Conservation (phyloP, 306 rosid genomes). For the Trichosanthes truncata region DNA sequence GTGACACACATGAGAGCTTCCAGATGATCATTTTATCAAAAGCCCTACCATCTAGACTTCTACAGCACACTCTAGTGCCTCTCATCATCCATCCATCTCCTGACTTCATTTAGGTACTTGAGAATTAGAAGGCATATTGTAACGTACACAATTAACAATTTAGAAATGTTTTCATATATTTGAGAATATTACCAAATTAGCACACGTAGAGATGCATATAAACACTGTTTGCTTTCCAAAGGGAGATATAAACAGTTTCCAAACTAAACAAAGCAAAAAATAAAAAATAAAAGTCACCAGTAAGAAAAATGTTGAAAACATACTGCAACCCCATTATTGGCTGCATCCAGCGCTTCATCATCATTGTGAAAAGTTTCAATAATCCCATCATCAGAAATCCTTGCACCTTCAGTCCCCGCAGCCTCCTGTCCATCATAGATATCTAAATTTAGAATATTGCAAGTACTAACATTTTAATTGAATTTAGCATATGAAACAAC, state of each 20-base stretch:
- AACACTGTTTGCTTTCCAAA: not conserved
- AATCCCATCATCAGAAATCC: constrained; percentile 53
- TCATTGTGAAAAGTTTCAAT: constrained; percentile 66
- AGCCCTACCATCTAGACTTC: not conserved
- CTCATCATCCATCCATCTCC: not conserved
- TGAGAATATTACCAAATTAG: not conserved
- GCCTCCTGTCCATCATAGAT: constrained; percentile 41
- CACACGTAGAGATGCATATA: not conserved
- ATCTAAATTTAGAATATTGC: not conserved
- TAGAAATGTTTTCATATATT: not conserved
- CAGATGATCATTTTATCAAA: not conserved
- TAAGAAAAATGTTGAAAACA: constrained; percentile 10
- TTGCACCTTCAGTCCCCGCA: constrained; percentile 39
- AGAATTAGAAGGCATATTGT: not conserved
- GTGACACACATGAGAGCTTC: not conserved
- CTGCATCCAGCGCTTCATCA: constrained; percentile 65
- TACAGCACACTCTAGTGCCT: not conserved
- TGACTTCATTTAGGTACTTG: not conserved
- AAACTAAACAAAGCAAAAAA: not conserved
- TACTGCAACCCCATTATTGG: constrained; percentile 55
- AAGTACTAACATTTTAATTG: not conserved
- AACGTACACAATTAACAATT: not conserved
- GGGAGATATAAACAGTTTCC: not conserved
- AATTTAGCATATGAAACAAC: not conserved
- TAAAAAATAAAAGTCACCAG: not conserved